phyloP scores from a whole-genome alignment of 192 early-diverging fungal species.

The Allomyces arbusculus region DNA sequence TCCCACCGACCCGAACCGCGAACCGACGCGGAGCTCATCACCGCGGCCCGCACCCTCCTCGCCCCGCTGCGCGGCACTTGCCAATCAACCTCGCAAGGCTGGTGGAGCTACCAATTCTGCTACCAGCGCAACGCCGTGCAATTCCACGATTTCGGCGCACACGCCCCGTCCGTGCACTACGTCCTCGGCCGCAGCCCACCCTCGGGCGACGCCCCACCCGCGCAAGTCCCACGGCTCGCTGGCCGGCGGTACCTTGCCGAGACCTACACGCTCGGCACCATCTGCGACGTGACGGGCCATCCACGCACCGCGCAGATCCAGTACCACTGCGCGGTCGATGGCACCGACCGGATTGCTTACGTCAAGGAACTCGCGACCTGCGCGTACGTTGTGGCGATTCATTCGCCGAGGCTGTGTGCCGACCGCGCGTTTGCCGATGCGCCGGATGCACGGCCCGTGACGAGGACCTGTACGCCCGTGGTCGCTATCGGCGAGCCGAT shows the following conservation, averaged over 20 bases:
- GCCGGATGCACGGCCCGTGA: too few species aligned
- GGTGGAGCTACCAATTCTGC: neutral
- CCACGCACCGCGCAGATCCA: neutral
- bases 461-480: too few species aligned
- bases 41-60: neutral
- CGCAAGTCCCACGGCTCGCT: neutral
- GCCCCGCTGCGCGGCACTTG: neutral
- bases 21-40: neutral
- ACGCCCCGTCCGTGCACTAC: neutral
- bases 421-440: neutral
- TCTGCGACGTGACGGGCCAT: neutral
- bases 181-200: neutral
- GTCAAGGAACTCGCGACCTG: neutral
- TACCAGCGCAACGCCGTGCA: neutral
- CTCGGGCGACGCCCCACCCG: neutral
- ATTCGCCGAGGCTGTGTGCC: neutral
- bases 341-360: neutral
- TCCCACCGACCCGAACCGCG: neutral
- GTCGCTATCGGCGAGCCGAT: too few species aligned
- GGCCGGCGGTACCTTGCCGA: neutral
- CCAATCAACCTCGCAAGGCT: neutral
- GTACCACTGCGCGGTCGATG: neutral
- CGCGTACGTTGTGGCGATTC: neutral
- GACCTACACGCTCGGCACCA: neutral
- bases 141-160: neutral